Conservation (phyloP, 1,284 basidiomycete species). For the Irpex lacteus region DNA sequence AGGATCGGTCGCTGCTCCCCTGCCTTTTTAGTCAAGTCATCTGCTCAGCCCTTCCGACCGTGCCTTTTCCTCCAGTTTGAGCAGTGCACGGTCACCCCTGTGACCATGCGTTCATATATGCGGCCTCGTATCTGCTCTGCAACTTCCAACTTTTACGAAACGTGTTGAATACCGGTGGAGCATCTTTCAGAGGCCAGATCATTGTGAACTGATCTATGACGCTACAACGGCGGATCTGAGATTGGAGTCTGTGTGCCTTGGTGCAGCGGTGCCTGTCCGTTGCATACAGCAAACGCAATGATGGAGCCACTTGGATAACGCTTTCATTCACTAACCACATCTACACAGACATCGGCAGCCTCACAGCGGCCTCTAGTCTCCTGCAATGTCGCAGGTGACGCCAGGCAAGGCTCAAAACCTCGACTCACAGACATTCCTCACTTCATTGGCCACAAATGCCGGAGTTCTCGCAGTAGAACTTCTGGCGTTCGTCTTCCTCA, state of each 20-base stretch:
- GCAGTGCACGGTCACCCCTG: too few species aligned
- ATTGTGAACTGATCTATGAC: not conserved
- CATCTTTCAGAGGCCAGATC: not conserved
- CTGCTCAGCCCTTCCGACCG: not conserved
- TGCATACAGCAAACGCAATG: not conserved
- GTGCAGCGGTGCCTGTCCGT: too few species aligned
- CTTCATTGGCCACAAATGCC: slow-evolving; percentile 53
- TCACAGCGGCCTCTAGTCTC: not conserved
- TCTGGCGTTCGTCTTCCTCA: slow-evolving; percentile 50
- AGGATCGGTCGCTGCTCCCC: not conserved
- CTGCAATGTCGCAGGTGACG: slow-evolving; percentile 15
- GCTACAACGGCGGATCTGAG: not conserved
- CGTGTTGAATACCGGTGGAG: too few species aligned
- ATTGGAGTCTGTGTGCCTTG: not conserved
- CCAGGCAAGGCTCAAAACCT: slow-evolving; percentile 9
- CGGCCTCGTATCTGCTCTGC: too few species aligned
- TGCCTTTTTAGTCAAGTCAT: not conserved
- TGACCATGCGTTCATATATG: too few species aligned
- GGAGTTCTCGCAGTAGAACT: slow-evolving; percentile 52
- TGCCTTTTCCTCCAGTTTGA: not conserved
- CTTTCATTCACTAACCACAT: too few species aligned
- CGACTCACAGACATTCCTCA: slow-evolving; percentile 45
- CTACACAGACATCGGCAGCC: too few species aligned
- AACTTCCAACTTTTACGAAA: too few species aligned
- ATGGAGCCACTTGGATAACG: too few species aligned